Evolutionary conservation across 805 yeast genomes (phyloP), one percentile per base, ranked within the genome.

Genomic region (Debaryomyces prosopidis): DNA sequence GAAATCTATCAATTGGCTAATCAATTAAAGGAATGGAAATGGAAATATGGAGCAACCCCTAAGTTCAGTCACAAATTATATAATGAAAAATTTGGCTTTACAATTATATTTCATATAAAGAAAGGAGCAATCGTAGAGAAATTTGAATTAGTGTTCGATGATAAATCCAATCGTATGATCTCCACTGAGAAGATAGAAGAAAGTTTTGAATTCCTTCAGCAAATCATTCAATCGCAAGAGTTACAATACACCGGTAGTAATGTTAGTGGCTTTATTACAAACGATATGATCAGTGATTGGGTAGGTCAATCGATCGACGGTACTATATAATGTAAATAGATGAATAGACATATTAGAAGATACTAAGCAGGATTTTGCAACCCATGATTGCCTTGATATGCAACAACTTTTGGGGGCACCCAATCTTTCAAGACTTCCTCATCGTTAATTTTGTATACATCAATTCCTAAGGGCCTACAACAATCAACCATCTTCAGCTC

Each of bases 21-120:
- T 0, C 74, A 73, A 20, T 65, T 89, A 15, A 57, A 67, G 36
- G 63, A 73, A 16, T 85, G 94, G 87, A 69, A 78, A 1, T 91
- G 96, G 96, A 79, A 69, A 31, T 89, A 68, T 62, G 91, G 89
- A 1, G 70, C 75, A 16, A 85, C 96, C 0, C 97, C 97, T 0
- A 74, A 71, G 47, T 94, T 92, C 60, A 71, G 76, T 34, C 81
- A 87, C 46, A 55, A 57, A 1, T 59, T 86, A 15, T 57, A 55
- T 76, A 63, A 69, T 35, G 61, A 62, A 0, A 60, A 65, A 33
- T 50, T 59, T 47, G 61, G 68, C 10, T 50, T 72, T 52, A 43
- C 40, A 14, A 58, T 78, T 4, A 59, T 52, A 28, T 71, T 77
- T 36, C 46, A 58, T 2, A 82, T 89, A 3, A 83, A 76, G 5